Evolutionary conservation across 208 protist genomes (phyloP).

Genomic region (Blechomonas ayalai): DNA sequence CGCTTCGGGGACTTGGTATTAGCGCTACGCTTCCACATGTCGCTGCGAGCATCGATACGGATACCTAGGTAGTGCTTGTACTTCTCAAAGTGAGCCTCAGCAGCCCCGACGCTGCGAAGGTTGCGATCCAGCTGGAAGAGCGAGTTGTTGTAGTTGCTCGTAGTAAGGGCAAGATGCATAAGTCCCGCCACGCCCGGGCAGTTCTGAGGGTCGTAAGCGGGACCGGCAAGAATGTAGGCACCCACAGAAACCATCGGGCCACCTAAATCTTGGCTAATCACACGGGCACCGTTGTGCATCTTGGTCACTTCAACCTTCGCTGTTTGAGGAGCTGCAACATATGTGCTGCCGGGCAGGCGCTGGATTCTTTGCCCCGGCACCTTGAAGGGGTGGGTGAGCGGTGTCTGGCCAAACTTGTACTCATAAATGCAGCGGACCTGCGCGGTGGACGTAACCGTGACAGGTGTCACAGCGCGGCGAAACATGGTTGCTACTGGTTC

Average conservation of each 20-base stretch:
- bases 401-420: conserved; percentile 73
- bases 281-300: conserved; percentile 71
- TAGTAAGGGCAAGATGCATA: conserved; percentile 74
- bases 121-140: conserved; percentile 82
- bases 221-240: conserved; percentile 76
- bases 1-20: conserved; percentile 3
- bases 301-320: conserved; percentile 59
- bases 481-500: no score
- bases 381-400: conserved; percentile 34
- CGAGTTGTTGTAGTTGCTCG: conserved; percentile 77
- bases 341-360: not conserved
- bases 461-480: conserved; percentile 25
- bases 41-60: conserved; percentile 59
- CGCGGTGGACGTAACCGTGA: conserved; percentile 5
- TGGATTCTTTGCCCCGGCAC: not conserved
- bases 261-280: conserved; percentile 71
- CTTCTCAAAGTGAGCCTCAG: conserved; percentile 66
- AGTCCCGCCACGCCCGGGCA: conserved; percentile 62
- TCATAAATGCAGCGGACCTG: conserved; percentile 54
- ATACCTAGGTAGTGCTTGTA: conserved; percentile 81
- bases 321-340: not conserved
- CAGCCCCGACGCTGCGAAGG: conserved; percentile 66
- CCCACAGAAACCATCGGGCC: conserved; percentile 70
- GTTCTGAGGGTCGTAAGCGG: conserved; percentile 65
- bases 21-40: conserved; percentile 45